A percentile compares a stretch with the other conserved stretches of the same genome.
phyloP scores from a whole-genome alignment of 352 stramenopile genomes.

The Phytophthora chlamydospora region DNA sequence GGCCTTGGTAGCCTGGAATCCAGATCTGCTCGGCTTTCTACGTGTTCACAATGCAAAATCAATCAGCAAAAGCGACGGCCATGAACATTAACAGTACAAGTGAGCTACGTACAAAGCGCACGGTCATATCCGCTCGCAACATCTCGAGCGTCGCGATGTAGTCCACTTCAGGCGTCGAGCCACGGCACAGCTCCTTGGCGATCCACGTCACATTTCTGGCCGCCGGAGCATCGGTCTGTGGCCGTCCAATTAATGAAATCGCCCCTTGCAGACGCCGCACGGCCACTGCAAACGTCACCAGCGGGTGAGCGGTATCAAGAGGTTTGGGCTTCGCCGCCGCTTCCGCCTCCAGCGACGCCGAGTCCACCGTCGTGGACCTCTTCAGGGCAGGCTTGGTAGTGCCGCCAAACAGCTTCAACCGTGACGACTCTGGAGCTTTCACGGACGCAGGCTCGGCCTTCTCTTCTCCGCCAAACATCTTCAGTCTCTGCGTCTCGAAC shows the following conservation, averaged over 20 bases:
- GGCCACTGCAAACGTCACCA: conserved; percentile 38
- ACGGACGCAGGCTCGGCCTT: conserved; percentile 1
- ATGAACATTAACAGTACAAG: background rate
- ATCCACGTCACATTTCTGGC: conserved; percentile 60
- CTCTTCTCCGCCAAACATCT: conserved; percentile 46
- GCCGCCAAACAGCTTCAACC: conserved; percentile 29
- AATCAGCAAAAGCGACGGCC: conserved; percentile 1
- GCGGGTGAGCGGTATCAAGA: conserved; percentile 13
- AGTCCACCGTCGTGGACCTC: conserved; percentile 34
- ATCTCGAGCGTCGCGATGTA: conserved; percentile 79
- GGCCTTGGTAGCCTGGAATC: conserved; percentile 62
- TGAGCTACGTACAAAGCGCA: conserved; percentile 67
- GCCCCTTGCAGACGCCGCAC: conserved; percentile 39
- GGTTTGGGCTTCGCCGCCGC: conserved; percentile 22
- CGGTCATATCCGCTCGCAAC: conserved; percentile 79
- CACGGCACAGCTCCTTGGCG: conserved; percentile 55
- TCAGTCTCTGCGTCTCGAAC: conserved; percentile 56
- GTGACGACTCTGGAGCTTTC: conserved; percentile 12
- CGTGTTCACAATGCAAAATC: conserved; percentile 1
- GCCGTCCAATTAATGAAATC: conserved; percentile 47
- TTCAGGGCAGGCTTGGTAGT: conserved; percentile 27
- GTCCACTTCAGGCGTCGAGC: conserved; percentile 47
- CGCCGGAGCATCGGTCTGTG: conserved; percentile 39
- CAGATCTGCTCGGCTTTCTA: conserved; percentile 85
- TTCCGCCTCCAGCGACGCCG: conserved; percentile 35